phyloP scores from a whole-genome alignment of 441 rosid species.

The Adansonia grandidieri region DNA sequence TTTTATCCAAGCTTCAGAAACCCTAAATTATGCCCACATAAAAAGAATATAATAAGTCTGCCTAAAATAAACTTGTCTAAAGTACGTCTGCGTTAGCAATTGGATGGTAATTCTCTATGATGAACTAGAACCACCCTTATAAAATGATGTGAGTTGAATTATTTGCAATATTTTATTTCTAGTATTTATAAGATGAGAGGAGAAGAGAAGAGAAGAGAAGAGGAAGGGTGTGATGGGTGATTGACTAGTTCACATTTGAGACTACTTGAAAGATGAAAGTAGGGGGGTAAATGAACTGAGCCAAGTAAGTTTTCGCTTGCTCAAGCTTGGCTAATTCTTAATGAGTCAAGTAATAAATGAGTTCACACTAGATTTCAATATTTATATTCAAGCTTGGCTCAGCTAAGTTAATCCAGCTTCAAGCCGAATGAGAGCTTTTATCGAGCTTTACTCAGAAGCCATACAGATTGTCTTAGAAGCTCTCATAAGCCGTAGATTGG shows the following conservation, averaged over 20 bases:
- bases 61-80: background rate
- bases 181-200: background rate
- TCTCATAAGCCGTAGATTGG: too few species aligned
- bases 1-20: background rate
- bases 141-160: background rate
- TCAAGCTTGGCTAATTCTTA: too few species aligned
- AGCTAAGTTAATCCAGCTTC: too few species aligned
- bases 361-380: too few species aligned
- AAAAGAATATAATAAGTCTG: background rate
- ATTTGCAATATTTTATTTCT: background rate
- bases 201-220: background rate
- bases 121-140: background rate
- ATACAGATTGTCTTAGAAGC: too few species aligned
- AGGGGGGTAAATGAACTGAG: too few species aligned
- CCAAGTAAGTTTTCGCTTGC: too few species aligned
- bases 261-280: background rate
- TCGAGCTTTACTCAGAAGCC: too few species aligned
- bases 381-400: too few species aligned
- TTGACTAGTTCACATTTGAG: background rate
- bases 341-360: too few species aligned
- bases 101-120: background rate
- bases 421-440: too few species aligned
- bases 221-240: background rate
- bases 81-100: background rate
- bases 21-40: background rate